Base-by-base conservation (phyloP, 2,329 filamentous ascomycete genomes). In the Sporothrix sp. region DNA sequence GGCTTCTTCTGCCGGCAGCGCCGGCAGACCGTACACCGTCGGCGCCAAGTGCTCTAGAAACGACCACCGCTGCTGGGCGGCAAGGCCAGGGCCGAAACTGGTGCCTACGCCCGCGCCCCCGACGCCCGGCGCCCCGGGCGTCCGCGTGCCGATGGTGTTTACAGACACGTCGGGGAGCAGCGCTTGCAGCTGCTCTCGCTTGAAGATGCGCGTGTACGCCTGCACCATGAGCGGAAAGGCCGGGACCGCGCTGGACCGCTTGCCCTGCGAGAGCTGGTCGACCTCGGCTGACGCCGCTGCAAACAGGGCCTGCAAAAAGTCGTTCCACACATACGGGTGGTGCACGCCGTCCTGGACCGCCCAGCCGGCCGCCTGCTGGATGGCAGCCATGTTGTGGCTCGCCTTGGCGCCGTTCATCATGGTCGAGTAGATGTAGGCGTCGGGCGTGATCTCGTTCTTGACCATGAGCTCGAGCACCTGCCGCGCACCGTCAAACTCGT, bases 321-420 rank as follows among this genome's bases (percentile, higher is more conserved):
- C 75, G 55, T 74, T 73, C 51, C 71, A 66, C 53, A 78, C 67
- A 39, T 72, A 57, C 40, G 68, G 64, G 54, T 74, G 69, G 44
- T 76, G 68, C 16, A 77, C 65, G 10, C 71, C 63, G 5, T 70
- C 65, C 28, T 67, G 55, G 39, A 73, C 69, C 4, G 81, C 73
- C 38, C 76, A 70, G 4, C 72, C 63, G 46, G 83, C 70, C 39
- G 84, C 71, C 28, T 70, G 68, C 38, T 72, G 68, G 25, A 88
- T 70, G 23, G 73, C 72, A 3, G 70, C 63, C 4, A 73, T 68
- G 54, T 86, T 73, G 21, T 71, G 65, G 18, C 71, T 70, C 4
- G 63, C 61, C 57, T 87, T 87, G 47, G 85, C 84, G 28, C 84
- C 83, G 52, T 82, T 77, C 37, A 95, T 74, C 30, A 95, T 69